Percentiles rank a stretch among this genome's conserved stretches.
Conservation (phyloP, 2,329 filamentous ascomycete genomes). For the Ilyonectria sp. region DNA sequence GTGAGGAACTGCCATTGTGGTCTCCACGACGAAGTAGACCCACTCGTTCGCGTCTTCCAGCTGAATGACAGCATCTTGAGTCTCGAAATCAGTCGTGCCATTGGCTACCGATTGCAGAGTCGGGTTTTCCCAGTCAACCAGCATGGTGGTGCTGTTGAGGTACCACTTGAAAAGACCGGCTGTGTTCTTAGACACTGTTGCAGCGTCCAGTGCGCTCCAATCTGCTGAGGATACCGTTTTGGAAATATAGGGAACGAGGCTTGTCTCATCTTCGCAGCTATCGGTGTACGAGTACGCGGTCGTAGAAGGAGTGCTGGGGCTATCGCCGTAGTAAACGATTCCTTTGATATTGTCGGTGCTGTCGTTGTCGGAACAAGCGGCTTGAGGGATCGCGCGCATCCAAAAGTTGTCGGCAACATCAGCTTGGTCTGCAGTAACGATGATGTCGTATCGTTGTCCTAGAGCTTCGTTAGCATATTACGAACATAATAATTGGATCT, state of each 20-base stretch:
- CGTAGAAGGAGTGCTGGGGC: constrained; percentile 31
- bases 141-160: constrained; percentile 52
- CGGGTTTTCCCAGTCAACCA: constrained; percentile 47
- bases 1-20: constrained; percentile 44
- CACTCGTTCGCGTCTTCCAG: constrained; percentile 45
- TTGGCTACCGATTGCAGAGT: constrained; percentile 41
- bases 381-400: constrained; percentile 63
- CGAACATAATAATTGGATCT: neutral
- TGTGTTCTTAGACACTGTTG: constrained; percentile 40
- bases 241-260: constrained; percentile 53
- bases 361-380: constrained; percentile 58
- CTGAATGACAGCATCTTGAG: constrained; percentile 46
- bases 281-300: constrained; percentile 31
- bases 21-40: constrained; percentile 51
- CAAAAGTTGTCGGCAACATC: constrained; percentile 59
- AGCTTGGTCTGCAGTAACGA: constrained; percentile 57
- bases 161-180: constrained; percentile 60
- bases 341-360: constrained; percentile 62
- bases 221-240: constrained; percentile 50
- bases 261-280: constrained; percentile 56
- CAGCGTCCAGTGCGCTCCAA: constrained; percentile 48
- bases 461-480: constrained; percentile 49
- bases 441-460: constrained; percentile 64
- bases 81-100: constrained; percentile 29
- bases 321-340: constrained; percentile 60